Evolutionary conservation across 306 rosid genomes (phyloP).

Genomic region (Vigna reflexopilosa): DNA sequence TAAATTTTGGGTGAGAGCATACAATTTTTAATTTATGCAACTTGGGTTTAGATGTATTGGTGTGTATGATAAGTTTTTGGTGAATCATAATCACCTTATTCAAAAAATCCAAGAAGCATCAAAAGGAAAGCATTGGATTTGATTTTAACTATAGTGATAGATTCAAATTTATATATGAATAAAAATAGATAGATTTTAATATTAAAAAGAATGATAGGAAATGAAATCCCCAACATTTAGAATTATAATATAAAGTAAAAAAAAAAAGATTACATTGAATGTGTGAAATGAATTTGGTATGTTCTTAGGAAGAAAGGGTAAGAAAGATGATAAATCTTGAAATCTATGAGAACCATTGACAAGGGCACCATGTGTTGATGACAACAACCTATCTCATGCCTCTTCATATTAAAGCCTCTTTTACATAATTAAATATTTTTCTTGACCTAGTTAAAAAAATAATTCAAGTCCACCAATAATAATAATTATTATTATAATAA

Average conservation of each 20-base stretch:
- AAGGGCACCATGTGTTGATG: slow-evolving; percentile 20
- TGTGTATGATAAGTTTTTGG: no score
- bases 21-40: no score
- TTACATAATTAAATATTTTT: not conserved
- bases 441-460: not conserved
- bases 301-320: not conserved
- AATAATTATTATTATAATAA: no score
- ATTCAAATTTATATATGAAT: no score
- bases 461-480: slow-evolving; percentile 4
- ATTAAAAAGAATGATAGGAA: not conserved
- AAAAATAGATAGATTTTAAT: no score
- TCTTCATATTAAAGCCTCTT: not conserved
- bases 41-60: no score
- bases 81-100: no score
- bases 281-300: not conserved
- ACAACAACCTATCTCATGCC: not conserved
- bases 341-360: not conserved
- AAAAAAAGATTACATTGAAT: not conserved
- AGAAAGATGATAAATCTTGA: slow-evolving; percentile 15
- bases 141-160: no score
- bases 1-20: no score
- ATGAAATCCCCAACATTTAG: not conserved
- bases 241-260: not conserved
- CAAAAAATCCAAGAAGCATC: not conserved
- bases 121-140: no score